These are phyloP conservation scores for Podospora bellae-mahoneyi DNA, from an alignment of 495 filamentous ascomycete genomes.

Conservation along the genomic window DNA sequence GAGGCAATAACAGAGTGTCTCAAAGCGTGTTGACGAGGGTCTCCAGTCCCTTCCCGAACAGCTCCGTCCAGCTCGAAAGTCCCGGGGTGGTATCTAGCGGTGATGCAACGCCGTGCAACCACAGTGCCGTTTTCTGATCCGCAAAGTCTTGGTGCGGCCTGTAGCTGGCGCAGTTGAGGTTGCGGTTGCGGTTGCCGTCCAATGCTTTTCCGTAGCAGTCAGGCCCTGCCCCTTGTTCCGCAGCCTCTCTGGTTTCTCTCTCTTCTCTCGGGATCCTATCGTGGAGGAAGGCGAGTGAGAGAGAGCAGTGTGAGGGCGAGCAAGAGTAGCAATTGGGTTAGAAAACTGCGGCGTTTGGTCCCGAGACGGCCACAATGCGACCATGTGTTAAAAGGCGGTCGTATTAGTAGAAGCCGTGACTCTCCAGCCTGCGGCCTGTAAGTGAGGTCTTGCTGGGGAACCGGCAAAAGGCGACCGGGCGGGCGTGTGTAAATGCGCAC, in stretches of 20 bases:
- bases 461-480: constrained; percentile 29
- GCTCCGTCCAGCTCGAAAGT: constrained; percentile 20
- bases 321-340: constrained; percentile 11
- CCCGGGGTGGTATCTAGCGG: constrained; percentile 25
- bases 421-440: constrained; percentile 22
- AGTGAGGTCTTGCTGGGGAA: constrained; percentile 16
- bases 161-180: constrained; percentile 18
- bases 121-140: constrained; percentile 31
- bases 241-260: constrained; percentile 1
- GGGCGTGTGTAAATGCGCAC: constrained; percentile 20
- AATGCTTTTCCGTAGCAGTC: constrained; percentile 5
- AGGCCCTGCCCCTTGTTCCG: constrained; percentile 13
- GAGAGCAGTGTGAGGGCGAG: neutral
- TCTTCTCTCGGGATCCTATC: neutral
- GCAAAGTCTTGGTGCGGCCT: constrained; percentile 20
- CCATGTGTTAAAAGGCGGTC: constrained; percentile 27
- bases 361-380: constrained; percentile 27
- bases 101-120: constrained; percentile 38
- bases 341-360: constrained; percentile 32
- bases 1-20: constrained; percentile 22
- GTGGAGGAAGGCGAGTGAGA: constrained; percentile 1
- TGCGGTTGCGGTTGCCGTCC: constrained; percentile 8
- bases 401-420: constrained; percentile 32
- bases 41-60: constrained; percentile 12
- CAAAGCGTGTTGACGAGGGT: constrained; percentile 17